Evolutionary conservation across 169 alveolate genomes (phyloP).

Genomic region (Plasmodium relictum): DNA sequence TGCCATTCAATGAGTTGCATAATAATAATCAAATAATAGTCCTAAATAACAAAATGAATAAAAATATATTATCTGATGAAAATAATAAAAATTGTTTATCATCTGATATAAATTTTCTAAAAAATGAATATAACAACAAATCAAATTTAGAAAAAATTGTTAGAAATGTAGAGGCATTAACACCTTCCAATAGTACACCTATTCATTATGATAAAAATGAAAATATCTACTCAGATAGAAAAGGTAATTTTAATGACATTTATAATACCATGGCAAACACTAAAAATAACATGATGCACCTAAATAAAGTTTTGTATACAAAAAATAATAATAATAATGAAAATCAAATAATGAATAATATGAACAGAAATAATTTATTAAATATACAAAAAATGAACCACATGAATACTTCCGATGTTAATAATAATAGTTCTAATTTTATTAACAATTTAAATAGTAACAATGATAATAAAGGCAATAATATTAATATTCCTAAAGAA

Average conservation of each 20-base stretch:
- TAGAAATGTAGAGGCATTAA: not conserved
- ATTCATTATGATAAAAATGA: conserved; percentile 19
- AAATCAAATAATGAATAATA: conserved; percentile 17
- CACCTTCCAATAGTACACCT: not conserved
- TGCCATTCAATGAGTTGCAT: not conserved
- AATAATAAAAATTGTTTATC: conserved; percentile 3
- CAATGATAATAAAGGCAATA: not conserved
- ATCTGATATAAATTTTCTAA: conserved; percentile 4
- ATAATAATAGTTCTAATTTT: not conserved
- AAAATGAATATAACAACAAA: conserved; percentile 11
- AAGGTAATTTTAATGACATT: not conserved
- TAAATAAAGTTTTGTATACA: conserved; percentile 15
- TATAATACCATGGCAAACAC: not conserved
- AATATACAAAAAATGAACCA: conserved; percentile 4
- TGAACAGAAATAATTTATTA: conserved; percentile 32
- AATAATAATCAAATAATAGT: conserved; percentile 7
- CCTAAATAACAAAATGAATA: conserved; percentile 7
- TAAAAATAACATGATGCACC: not conserved
- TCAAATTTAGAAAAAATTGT: not conserved
- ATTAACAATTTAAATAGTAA: not conserved
- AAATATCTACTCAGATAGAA: not conserved
- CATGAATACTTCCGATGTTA: conserved; percentile 15
- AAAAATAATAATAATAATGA: conserved; percentile 33
- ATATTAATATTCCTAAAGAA: conserved; percentile 7
- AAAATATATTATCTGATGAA: conserved; percentile 3